Percentiles rank a stretch among this genome's conserved stretches.
Evolutionary conservation across 306 rosid genomes (phyloP).

Genomic region (Herpetospermum pedunculosum): DNA sequence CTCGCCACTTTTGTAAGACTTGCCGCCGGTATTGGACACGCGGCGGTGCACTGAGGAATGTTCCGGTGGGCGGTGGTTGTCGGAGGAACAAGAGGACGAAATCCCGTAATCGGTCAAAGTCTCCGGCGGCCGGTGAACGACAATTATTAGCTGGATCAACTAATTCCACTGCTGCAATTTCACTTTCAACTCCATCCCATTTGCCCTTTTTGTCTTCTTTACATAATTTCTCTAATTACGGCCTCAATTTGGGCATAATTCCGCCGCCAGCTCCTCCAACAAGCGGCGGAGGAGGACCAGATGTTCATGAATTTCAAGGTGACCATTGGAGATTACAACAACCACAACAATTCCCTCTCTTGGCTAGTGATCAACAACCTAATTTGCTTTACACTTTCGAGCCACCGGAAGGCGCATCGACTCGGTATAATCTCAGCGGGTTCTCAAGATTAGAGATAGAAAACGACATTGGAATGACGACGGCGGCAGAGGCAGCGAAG

Average conservation of each 20-base stretch:
- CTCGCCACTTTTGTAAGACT: slow-evolving; percentile 83
- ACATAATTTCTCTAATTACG: slow-evolving; percentile 35
- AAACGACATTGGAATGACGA: background rate
- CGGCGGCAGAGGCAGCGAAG: slow-evolving; percentile 16
- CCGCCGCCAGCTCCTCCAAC: slow-evolving; percentile 21
- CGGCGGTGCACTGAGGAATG: slow-evolving; percentile 78
- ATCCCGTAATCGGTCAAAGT: slow-evolving; percentile 27
- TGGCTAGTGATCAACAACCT: slow-evolving; percentile 44
- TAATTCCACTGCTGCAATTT: slow-evolving; percentile 29
- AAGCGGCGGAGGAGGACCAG: slow-evolving; percentile 14
- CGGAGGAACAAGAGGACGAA: slow-evolving; percentile 65
- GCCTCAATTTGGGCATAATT: slow-evolving; percentile 30
- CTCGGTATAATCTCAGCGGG: background rate
- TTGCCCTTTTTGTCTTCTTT: slow-evolving; percentile 43
- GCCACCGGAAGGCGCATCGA: background rate
- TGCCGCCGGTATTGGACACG: slow-evolving; percentile 89
- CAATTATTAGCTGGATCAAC: slow-evolving; percentile 23
- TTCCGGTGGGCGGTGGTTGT: slow-evolving; percentile 90
- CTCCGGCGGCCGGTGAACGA: slow-evolving; percentile 19
- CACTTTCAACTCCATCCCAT: slow-evolving; percentile 35
- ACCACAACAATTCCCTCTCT: slow-evolving; percentile 47
- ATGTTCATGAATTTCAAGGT: slow-evolving; percentile 28
- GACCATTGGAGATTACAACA: slow-evolving; percentile 64
- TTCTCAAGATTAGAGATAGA: background rate
- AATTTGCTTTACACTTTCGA: slow-evolving; percentile 34